Evolutionary conservation across 2,329 filamentous ascomycete genomes (phyloP).

Genomic region (Ophiostoma sp.): DNA sequence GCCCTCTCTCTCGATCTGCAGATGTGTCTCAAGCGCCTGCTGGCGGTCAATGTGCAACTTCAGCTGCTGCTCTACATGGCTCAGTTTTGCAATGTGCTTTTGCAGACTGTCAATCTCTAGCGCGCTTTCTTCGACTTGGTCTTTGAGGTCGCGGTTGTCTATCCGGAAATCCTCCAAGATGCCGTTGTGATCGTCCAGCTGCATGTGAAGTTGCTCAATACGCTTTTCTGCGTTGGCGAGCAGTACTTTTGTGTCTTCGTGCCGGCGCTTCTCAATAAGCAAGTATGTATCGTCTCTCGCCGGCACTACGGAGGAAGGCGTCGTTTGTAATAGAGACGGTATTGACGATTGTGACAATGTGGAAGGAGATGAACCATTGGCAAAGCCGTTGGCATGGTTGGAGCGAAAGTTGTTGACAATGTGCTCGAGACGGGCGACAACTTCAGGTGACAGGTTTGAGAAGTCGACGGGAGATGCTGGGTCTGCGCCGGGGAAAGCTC

Average conservation of each 20-base stretch:
- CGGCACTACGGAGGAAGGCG: neutral
- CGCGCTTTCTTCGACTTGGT: neutral
- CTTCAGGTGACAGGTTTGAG: neutral
- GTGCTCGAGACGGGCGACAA: constrained; percentile 11
- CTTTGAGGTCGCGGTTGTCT: neutral
- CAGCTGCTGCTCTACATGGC: neutral
- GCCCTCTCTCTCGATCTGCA: neutral
- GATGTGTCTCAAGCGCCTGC: neutral
- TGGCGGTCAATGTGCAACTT: neutral
- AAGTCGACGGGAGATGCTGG: neutral
- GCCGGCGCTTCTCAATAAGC: neutral
- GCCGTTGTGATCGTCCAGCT: neutral
- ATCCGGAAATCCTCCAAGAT: neutral
- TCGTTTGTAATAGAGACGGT: neutral
- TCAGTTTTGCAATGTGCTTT: neutral
- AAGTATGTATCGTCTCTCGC: too few species aligned
- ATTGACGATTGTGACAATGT: neutral
- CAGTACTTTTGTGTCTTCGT: neutral
- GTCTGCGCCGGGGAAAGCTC: neutral
- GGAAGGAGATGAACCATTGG: neutral
- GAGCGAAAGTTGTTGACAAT: neutral
- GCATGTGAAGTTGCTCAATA: neutral
- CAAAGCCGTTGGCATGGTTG: neutral
- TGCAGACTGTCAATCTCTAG: neutral
- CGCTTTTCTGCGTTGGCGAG: constrained; percentile 1